Base-by-base conservation (phyloP, 2,329 filamentous ascomycete genomes). In the Fusarium phyllophilum region DNA sequence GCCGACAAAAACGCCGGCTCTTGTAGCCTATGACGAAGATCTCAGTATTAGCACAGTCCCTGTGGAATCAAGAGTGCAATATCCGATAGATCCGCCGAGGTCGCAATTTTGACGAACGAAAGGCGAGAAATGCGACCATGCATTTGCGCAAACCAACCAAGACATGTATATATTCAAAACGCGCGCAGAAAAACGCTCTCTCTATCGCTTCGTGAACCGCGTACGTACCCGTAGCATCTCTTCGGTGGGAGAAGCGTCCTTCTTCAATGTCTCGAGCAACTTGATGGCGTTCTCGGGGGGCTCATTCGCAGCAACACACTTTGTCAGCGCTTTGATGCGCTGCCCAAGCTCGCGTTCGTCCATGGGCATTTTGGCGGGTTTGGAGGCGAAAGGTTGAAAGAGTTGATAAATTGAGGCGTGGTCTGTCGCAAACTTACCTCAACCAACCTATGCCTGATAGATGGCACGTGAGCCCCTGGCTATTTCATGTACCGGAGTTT, bases 1-100 rank as follows among this genome's bases (percentile, higher is more conserved):
- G 82, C 95, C 96, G 72, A 98, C 93, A 57, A 93, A 91, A 75
- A 97, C 92, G 77, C 96, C 96, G 58, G 97, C 96, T 77, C 93
- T 93, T n/a, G 96, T 98, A 46, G 93, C 88, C 91, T 92, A 69
- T 61, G 41, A 22, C 58, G 51, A 42, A 39, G 68, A 57, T 62
- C 68, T 49, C 45, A 34, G 31, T 33, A 48, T 76, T 66, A 77
- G 73, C 52, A 57, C 15, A 49, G 41, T 54, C 42, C 67, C 54
- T 22, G 14, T 46, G 33, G 20, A 57, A 38, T 49, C 36, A 33
- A 26, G 39, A 62, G 24, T 61, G 26, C 42, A 31, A 44, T 22
- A 34, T 59, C 52, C 42, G 33, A 38, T 22, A 38, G 33, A 59
- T 46, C 56, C 36, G 51, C 33, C 41, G 29, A 59, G 29, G 26